Evolutionary conservation across 2,329 filamentous ascomycete species (phyloP).

Genomic region (Fusarium annulatum): DNA sequence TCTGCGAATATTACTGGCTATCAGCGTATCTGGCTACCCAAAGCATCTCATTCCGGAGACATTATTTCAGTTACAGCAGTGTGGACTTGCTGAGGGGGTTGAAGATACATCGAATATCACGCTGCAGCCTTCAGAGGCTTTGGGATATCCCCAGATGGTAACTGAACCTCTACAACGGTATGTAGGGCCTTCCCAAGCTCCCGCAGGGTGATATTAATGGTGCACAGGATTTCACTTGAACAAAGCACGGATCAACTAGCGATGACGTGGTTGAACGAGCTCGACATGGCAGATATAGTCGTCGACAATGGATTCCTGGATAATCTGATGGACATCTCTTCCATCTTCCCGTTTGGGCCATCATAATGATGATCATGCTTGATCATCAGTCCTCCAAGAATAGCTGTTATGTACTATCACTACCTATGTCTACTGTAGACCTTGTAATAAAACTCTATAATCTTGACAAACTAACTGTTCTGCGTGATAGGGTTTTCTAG

Average conservation of each 20-base stretch:
- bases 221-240: not conserved
- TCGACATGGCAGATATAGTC: not conserved
- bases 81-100: not conserved
- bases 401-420: not conserved
- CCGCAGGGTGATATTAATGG: rapidly evolving
- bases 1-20: rapidly evolving
- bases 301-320: not conserved
- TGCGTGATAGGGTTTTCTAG: not conserved
- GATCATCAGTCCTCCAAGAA: not conserved
- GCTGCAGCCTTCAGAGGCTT: not conserved
- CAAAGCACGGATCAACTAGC: not conserved
- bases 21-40: not conserved
- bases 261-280: not conserved
- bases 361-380: not conserved
- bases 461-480: not conserved
- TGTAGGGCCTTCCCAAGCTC: rapidly evolving
- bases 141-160: not conserved
- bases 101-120: not conserved
- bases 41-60: not conserved
- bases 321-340: not conserved
- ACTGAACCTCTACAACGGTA: not conserved
- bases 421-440: not conserved
- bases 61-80: not conserved
- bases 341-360: not conserved
- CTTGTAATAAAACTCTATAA: not conserved